These are phyloP conservation scores for Trypethelium eluteriae DNA, from an alignment of 495 filamentous ascomycete species.

Conservation along the genomic window DNA sequence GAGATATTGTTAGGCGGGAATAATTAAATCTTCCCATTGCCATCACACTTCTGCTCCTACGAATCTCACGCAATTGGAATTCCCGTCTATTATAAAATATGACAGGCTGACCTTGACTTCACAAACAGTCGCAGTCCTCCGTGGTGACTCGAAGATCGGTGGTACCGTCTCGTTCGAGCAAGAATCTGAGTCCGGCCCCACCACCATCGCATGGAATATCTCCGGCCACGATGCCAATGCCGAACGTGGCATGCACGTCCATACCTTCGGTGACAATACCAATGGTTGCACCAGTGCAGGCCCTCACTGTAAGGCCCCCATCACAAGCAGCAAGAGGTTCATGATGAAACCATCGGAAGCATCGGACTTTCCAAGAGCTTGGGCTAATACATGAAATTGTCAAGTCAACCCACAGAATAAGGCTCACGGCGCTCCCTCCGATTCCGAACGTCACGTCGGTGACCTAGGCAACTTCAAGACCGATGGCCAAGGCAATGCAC, in stretches of 20 bases:
- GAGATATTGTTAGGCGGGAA: no score
- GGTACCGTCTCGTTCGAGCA: constrained; percentile 96
- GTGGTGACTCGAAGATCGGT: constrained; percentile 87
- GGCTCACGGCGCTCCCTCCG: constrained; percentile 79
- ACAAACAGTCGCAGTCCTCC: constrained; percentile 76
- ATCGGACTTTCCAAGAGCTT: constrained; percentile 3
- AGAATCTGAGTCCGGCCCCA: constrained; percentile 65
- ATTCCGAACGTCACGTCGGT: constrained; percentile 84
- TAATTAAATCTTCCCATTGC: no score
- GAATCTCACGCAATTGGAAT: no score
- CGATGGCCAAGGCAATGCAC: constrained; percentile 79
- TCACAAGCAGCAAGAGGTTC: not conserved
- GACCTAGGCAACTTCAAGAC: constrained; percentile 96
- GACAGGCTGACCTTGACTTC: not conserved
- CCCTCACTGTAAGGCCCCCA: constrained; percentile 70
- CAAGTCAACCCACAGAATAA: constrained; percentile 90
- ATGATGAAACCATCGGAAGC: not conserved
- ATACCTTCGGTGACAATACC: constrained; percentile 99
- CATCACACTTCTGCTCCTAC: no score
- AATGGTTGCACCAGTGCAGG: constrained; percentile 98
- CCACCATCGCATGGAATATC: constrained; percentile 88
- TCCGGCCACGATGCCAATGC: constrained; percentile 87
- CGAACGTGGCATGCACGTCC: constrained; percentile 93
- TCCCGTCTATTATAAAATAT: not conserved
- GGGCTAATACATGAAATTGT: not conserved